Conservation (phyloP, 352 stramenopile species). For the Pythium sukuiense region DNA sequence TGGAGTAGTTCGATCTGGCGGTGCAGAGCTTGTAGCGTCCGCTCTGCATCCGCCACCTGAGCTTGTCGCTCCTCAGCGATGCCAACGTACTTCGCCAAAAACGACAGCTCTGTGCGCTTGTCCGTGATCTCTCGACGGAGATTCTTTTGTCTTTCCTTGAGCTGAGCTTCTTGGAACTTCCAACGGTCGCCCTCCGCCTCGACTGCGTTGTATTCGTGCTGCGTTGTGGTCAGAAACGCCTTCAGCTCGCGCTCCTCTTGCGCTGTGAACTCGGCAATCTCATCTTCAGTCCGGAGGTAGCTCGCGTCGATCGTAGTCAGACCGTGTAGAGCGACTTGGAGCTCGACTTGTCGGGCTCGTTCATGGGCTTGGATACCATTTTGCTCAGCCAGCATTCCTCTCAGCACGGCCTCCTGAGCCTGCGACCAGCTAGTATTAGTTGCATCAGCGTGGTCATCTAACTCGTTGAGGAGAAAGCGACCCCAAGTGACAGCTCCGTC, state of each 20-base stretch:
- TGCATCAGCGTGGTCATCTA: neutral
- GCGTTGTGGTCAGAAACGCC: slow-evolving; percentile 34
- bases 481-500: slow-evolving; percentile 28
- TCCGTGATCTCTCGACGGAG: slow-evolving; percentile 41
- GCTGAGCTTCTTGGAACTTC: slow-evolving; percentile 46
- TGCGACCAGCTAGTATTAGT: neutral
- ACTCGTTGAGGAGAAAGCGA: slow-evolving; percentile 30
- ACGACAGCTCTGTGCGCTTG: slow-evolving; percentile 35
- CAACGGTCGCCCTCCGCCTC: slow-evolving; percentile 31
- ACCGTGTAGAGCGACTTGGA: slow-evolving; percentile 33
- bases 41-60: slow-evolving; percentile 44
- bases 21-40: slow-evolving; percentile 44
- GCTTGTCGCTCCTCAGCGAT: slow-evolving; percentile 34
- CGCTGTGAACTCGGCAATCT: slow-evolving; percentile 33
- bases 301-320: slow-evolving; percentile 34
- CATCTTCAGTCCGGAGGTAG: slow-evolving; percentile 28
- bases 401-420: slow-evolving; percentile 29
- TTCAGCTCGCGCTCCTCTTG: slow-evolving; percentile 31
- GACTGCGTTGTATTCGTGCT: slow-evolving; percentile 24
- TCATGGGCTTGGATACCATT: slow-evolving; percentile 42
- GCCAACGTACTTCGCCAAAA: slow-evolving; percentile 33
- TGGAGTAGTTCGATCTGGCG: slow-evolving; percentile 32
- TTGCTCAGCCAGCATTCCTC: slow-evolving; percentile 41
- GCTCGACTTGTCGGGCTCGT: slow-evolving; percentile 32
- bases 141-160: slow-evolving; percentile 53